Evolutionary conservation across 805 yeast genomes (phyloP), one percentile per base, ranked within the genome.

Genomic region (Metschnikowia bowlesiae): DNA sequence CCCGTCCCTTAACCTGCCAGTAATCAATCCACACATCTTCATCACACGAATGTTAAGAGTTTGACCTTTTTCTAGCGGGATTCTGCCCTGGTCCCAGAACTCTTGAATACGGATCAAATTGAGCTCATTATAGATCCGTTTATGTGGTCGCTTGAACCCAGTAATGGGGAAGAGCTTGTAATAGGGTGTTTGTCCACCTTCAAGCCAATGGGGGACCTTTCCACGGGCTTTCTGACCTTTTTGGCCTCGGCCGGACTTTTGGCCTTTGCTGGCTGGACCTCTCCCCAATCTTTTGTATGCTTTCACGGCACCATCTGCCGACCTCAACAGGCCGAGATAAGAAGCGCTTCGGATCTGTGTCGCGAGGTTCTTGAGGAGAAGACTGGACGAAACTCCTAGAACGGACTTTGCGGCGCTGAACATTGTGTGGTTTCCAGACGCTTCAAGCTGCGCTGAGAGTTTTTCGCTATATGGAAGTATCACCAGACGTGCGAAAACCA

Each of bases 201-300:
- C 99, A 66, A 92, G 89, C 92, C 96, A 89, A 52, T 86, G 81
- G 50, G 90, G 92, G 31, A 92, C 92, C 39, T 84, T 81, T 36
- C 92, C 87, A 71, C 98, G 82, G 9, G 98, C 97, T 73, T 92
- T 92, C 68, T 92, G 98, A 82, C 99, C 99, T 73, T 94, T 94
- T 63, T 89, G 96, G 76, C 99, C 99, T 68, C 98, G 80, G 44
- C 96, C 96, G 6, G 97, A 83, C 3, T 98, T 94, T 70, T 92
- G 91, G 74, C 99, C 99, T 57, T 80, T 76, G 35, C 95, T 85
- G 39, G 95, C 90, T 26, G 96, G 96, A 73, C 98, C 98, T 74
- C 99, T 84, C 70, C 99, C 99, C 10, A 92, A 76, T 68, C 97
- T 79, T 63, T 84, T 87, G 62, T 76, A 78, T 14, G 75, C 67